Base-by-base conservation (phyloP, 176 grass and related monocot genomes). In the Canna indica region DNA sequence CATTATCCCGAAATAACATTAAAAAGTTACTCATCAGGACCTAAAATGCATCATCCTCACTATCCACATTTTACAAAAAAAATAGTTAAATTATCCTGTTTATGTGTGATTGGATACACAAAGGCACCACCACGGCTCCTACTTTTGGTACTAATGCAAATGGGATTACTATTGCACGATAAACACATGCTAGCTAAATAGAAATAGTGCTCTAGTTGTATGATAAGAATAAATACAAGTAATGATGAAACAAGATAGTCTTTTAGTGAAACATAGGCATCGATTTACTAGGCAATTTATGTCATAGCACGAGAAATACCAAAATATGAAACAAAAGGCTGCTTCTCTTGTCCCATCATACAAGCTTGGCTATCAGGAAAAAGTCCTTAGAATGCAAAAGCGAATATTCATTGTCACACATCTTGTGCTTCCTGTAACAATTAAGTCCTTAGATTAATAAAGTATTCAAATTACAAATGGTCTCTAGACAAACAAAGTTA, bases 381-480 rank as follows among this genome's bases (percentile, higher is more conserved):
- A 92, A 77, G 84, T 92, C 54, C 89, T 86, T 31, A 81, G 94
- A 82, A 81, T 79, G 86, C 24, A 97, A 77, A 80, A 97, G 69
- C 17, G 86, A 85, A 76, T 81, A 74, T 57, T 68, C 84, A 76
- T 77, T 72, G 78, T 93, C 89, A 33, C 77, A 70, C 61, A 99
- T 84, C 80, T 83, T 90, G 80, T 85, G 83, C 71, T 93, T 88
- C 87, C 95, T 97, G 63, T 71, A 39, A 36, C 63, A 38, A n/a
- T n/a, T n/a, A n/a, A 24, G 35, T 24, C 8, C 18, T 66, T 24
- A 20, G 32, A 48, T 64, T 27, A 50, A 83, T 28, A 12, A 14
- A 25, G 27, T 59, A 7, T 47, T 27, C 24, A 69, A 36, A 10
- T 11, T 72, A 22, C 32, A 18, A 53, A 71, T 15, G 26, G 46